phyloP scores from a whole-genome alignment of 2,329 filamentous ascomycete species.

The Fusarium chuoi region DNA sequence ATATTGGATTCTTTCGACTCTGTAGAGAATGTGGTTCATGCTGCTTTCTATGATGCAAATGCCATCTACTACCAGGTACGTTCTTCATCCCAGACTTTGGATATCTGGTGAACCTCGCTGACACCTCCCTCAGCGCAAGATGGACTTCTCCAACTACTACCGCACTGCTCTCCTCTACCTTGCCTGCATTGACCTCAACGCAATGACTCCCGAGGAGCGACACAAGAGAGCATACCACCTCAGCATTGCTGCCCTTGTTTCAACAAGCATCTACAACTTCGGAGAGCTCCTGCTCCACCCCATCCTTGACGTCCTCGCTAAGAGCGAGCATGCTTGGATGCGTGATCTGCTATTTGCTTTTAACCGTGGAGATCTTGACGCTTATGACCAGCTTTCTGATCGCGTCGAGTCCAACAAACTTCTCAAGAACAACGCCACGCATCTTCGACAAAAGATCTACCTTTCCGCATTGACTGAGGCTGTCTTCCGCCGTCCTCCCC shows the following conservation, averaged over 20 bases:
- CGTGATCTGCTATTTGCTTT: constrained; percentile 97
- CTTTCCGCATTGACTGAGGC: constrained; percentile 95
- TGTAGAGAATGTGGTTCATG: constrained; percentile 94
- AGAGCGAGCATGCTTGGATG: constrained; percentile 82
- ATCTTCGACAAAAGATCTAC: constrained; percentile 97
- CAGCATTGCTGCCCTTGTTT: constrained; percentile 90
- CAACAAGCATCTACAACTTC: constrained; percentile 98
- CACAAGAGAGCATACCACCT: constrained; percentile 90
- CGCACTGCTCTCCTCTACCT: constrained; percentile 97
- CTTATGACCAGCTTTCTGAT: constrained; percentile 84
- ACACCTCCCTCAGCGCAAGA: constrained; percentile 64
- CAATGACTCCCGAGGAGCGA: constrained; percentile 79
- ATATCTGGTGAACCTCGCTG: constrained; percentile 49
- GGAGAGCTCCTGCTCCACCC: constrained; percentile 98
- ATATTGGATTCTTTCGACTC: constrained; percentile 93
- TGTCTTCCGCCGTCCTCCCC: constrained; percentile 93
- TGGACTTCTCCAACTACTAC: constrained; percentile 97
- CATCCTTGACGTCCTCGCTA: constrained; percentile 83
- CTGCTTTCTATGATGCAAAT: constrained; percentile 94
- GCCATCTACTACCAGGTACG: constrained; percentile 88
- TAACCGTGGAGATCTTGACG: constrained; percentile 91
- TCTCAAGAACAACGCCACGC: constrained; percentile 80
- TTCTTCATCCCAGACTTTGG: background rate
- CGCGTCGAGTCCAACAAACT: constrained; percentile 85
- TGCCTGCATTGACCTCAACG: constrained; percentile 87